These are phyloP conservation scores for Exophiala oligosperma DNA, from an alignment of 2,329 filamentous ascomycete species.

Conservation along the genomic window DNA sequence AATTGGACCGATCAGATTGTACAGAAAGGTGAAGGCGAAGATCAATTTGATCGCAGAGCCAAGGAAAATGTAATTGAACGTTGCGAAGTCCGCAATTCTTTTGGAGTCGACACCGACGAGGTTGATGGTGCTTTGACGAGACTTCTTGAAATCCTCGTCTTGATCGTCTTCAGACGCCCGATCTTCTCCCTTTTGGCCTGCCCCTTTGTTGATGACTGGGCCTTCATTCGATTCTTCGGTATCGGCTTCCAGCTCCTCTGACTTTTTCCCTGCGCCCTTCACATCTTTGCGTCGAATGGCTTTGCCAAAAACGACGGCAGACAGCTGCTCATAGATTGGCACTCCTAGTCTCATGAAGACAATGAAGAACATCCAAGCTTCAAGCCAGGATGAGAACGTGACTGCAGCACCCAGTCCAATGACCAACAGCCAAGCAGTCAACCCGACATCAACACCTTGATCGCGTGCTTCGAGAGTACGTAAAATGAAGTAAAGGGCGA, in stretches of 20 bases:
- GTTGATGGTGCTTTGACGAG: slow-evolving; percentile 72
- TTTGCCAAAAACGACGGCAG: slow-evolving; percentile 74
- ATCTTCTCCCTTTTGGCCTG: slow-evolving; percentile 36
- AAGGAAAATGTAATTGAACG: slow-evolving; percentile 65
- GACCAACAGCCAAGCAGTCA: slow-evolving; percentile 68
- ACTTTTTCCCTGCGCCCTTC: slow-evolving; percentile 55
- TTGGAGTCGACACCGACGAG: slow-evolving; percentile 74
- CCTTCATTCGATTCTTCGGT: slow-evolving; percentile 30
- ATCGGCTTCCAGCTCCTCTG: slow-evolving; percentile 24
- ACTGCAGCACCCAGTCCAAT: slow-evolving; percentile 62
- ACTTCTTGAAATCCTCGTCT: slow-evolving; percentile 56
- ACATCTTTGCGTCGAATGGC: slow-evolving; percentile 75
- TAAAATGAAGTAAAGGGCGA: slow-evolving; percentile 66
- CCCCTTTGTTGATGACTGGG: slow-evolving; percentile 32
- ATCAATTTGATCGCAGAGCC: slow-evolving; percentile 63
- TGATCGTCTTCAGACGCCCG: slow-evolving; percentile 46
- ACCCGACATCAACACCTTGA: slow-evolving; percentile 46
- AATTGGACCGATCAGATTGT: slow-evolving; percentile 71
- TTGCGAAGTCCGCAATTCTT: slow-evolving; percentile 67
- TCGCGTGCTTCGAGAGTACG: slow-evolving; percentile 60
- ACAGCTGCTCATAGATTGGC: slow-evolving; percentile 68
- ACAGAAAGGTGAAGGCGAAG: slow-evolving; percentile 66
- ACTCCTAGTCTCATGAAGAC: slow-evolving; percentile 63
- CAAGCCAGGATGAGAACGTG: slow-evolving; percentile 57
- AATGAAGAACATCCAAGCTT: slow-evolving; percentile 67